Percentiles rank a stretch among this genome's conserved stretches.
These are phyloP conservation scores for Colletotrichum tamarilloi DNA, from an alignment of 2,329 filamentous ascomycete species.

Conservation along the genomic window DNA sequence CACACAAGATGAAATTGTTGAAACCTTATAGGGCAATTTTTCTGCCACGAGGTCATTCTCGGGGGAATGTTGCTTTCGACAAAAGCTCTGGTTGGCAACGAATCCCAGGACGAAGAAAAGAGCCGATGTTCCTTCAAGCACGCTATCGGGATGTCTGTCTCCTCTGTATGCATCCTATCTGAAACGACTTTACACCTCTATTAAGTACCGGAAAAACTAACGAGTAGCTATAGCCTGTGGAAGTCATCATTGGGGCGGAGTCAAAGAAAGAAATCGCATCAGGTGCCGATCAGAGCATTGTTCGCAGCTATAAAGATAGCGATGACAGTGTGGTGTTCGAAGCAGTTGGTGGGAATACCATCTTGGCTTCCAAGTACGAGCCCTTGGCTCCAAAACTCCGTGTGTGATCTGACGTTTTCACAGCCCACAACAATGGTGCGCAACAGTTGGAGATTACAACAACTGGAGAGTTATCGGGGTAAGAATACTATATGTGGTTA, in stretches of 20 bases:
- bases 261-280: neutral
- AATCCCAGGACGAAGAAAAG: neutral
- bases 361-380: conserved; percentile 17
- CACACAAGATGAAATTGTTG: neutral
- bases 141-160: neutral
- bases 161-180: neutral
- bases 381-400: no score
- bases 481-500: accelerated
- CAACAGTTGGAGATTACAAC: neutral
- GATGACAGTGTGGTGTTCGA: conserved; percentile 12
- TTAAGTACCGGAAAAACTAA: neutral
- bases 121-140: neutral
- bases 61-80: conserved; percentile 22
- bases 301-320: neutral
- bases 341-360: conserved; percentile 21
- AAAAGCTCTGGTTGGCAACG: neutral
- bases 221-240: neutral
- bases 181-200: no score
- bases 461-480: conserved; percentile 29
- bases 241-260: neutral
- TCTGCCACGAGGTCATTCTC: conserved; percentile 12
- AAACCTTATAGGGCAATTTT: conserved; percentile 11
- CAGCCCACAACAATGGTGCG: conserved; percentile 17
- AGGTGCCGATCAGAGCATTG: neutral
- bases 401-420: neutral